These are phyloP conservation scores for Aspergillus ostianus DNA, from an alignment of 495 filamentous ascomycete genomes.

Conservation along the genomic window DNA sequence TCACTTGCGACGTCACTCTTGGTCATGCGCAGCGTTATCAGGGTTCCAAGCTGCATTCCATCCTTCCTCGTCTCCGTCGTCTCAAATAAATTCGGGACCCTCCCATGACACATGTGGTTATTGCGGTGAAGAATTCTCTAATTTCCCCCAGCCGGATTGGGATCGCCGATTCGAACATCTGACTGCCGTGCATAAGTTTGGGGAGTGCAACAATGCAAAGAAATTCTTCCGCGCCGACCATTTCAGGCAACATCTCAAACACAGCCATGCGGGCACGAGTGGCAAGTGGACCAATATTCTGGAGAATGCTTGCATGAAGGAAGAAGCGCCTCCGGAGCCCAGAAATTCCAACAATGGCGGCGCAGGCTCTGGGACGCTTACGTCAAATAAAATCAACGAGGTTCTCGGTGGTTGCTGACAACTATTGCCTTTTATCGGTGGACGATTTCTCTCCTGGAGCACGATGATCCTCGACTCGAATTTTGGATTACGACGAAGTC, in stretches of 20 bases:
- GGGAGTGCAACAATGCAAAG: slow-evolving; percentile 97
- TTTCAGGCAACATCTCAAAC: slow-evolving; percentile 97
- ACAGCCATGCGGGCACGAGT: slow-evolving; percentile 93
- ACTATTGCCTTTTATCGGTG: slow-evolving; percentile 5
- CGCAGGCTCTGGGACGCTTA: slow-evolving; percentile 18
- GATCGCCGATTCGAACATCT: slow-evolving; percentile 80
- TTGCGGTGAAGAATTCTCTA: slow-evolving; percentile 89
- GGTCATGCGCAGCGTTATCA: slow-evolving; percentile 90
- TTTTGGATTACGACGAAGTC: neutral
- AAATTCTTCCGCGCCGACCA: slow-evolving; percentile 98
- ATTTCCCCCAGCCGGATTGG: slow-evolving; percentile 73
- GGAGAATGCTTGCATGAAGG: slow-evolving; percentile 95
- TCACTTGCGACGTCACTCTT: slow-evolving; percentile 92
- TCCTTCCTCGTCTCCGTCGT: slow-evolving; percentile 51
- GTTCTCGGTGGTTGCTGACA: slow-evolving; percentile 32
- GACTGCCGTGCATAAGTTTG: slow-evolving; percentile 89
- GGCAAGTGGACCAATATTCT: slow-evolving; percentile 99
- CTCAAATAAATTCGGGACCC: slow-evolving; percentile 38
- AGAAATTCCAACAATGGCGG: slow-evolving; percentile 21
- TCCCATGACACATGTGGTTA: slow-evolving; percentile 84
- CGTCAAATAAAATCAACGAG: slow-evolving; percentile 40
- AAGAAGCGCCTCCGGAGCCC: slow-evolving; percentile 61
- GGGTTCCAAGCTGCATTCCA: slow-evolving; percentile 82
- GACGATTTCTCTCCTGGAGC: neutral
- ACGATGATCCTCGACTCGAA: neutral